Percentiles rank a stretch among this genome's conserved stretches.
These are phyloP conservation scores for Lactifluus subvellereus DNA, from an alignment of 768 basidiomycete genomes.

Conservation along the genomic window DNA sequence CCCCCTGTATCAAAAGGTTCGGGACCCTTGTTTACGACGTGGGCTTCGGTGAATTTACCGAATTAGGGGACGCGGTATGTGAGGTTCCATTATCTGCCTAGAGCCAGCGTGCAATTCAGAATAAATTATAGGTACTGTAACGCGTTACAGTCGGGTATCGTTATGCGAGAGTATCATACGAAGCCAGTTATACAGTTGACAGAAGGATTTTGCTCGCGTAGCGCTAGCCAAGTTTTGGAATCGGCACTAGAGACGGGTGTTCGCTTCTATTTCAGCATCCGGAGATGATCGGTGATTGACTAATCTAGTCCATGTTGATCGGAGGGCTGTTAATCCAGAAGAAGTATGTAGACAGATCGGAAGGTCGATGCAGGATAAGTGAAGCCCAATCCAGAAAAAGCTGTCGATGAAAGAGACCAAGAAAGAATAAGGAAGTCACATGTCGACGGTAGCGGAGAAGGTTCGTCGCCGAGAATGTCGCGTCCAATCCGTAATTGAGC, in stretches of 20 bases:
- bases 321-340: not conserved
- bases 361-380: not conserved
- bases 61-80: not conserved
- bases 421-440: constrained; percentile 1
- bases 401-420: not conserved
- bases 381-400: not conserved
- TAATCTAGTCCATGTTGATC: no score
- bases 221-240: no score
- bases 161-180: not conserved
- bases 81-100: not conserved
- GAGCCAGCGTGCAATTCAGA: no score
- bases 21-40: no score
- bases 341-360: not conserved
- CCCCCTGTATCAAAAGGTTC: no score
- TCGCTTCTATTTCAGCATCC: not conserved
- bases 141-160: constrained; percentile 1
- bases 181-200: not conserved
- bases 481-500: not conserved
- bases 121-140: not conserved
- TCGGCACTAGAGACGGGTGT: no score
- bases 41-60: no score
- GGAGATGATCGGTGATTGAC: no score
- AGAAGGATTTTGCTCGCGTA: no score
- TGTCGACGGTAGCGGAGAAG: constrained; percentile 15
- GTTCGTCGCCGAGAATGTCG: constrained; percentile 14